These are phyloP conservation scores for Agrostemma githago DNA, from an alignment of 148 eudicot species.

Conservation along the genomic window DNA sequence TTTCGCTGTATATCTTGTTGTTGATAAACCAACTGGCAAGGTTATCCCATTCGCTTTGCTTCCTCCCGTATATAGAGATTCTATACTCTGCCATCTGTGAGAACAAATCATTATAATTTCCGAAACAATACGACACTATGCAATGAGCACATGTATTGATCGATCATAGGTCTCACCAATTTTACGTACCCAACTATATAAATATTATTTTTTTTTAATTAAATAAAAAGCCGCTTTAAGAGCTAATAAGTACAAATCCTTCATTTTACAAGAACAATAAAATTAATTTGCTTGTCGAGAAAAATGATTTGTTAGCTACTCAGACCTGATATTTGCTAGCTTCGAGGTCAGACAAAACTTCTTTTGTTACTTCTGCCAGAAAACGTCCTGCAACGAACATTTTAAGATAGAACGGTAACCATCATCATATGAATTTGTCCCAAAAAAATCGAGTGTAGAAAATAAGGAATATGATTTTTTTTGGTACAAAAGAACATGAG, in stretches of 20 bases:
- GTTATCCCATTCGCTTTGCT: slow-evolving; percentile 87
- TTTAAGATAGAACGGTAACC: background rate
- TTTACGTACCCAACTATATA: background rate
- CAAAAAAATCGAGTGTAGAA: background rate
- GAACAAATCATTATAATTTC: slow-evolving; percentile 5
- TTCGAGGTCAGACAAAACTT: slow-evolving; percentile 69
- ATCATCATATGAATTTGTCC: background rate
- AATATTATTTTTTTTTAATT: too few species aligned
- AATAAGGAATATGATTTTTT: background rate
- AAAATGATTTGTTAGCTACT: slow-evolving; percentile 12
- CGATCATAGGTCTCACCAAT: too few species aligned
- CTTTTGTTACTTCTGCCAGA: slow-evolving; percentile 72
- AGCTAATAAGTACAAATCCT: background rate
- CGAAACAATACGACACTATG: background rate
- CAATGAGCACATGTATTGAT: background rate
- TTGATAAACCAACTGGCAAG: slow-evolving; percentile 82
- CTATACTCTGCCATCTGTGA: slow-evolving; percentile 83
- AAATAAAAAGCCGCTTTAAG: too few species aligned
- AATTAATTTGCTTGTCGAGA: background rate
- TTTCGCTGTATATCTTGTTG: slow-evolving; percentile 64
- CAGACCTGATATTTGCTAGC: slow-evolving; percentile 72
- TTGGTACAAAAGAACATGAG: too few species aligned
- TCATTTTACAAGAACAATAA: background rate
- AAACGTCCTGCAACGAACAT: slow-evolving; percentile 53
- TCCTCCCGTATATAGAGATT: slow-evolving; percentile 74